Percentiles rank a stretch among this genome's conserved stretches.
Evolutionary conservation across 345 rosid genomes (phyloP).

Genomic region (Syzygium jambos): DNA sequence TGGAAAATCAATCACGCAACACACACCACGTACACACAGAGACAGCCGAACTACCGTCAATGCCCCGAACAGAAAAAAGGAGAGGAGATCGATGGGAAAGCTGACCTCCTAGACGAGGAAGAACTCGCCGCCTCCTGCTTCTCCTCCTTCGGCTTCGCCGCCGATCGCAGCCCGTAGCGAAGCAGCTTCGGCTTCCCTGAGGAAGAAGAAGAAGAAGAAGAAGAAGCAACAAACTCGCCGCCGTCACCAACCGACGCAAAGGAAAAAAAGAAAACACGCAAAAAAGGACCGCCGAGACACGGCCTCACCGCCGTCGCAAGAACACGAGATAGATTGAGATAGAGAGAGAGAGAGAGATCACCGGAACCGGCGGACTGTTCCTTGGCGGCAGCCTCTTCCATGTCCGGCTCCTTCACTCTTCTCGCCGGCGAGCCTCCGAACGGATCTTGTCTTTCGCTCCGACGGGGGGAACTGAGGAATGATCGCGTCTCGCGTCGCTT

Average conservation of each 20-base stretch:
- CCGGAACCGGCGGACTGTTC: slow-evolving; percentile 47
- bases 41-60: background rate
- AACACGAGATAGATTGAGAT: background rate
- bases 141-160: slow-evolving; percentile 48
- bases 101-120: slow-evolving; percentile 39
- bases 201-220: slow-evolving; percentile 14
- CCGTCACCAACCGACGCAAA: background rate
- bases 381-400: slow-evolving; percentile 33
- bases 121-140: slow-evolving; percentile 40
- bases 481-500: background rate
- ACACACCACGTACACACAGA: too few species aligned
- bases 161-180: slow-evolving; percentile 79
- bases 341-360: slow-evolving; percentile 1
- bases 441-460: background rate
- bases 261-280: fast-evolving
- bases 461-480: background rate
- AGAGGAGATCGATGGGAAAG: background rate
- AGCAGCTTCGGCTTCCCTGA: slow-evolving; percentile 45
- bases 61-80: background rate
- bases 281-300: background rate
- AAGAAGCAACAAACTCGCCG: background rate
- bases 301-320: background rate
- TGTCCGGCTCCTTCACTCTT: background rate
- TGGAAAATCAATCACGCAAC: background rate
- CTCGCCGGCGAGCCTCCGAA: background rate